phyloP scores from a whole-genome alignment of 352 stramenopile species.

The Phytophthora gonapodyides region DNA sequence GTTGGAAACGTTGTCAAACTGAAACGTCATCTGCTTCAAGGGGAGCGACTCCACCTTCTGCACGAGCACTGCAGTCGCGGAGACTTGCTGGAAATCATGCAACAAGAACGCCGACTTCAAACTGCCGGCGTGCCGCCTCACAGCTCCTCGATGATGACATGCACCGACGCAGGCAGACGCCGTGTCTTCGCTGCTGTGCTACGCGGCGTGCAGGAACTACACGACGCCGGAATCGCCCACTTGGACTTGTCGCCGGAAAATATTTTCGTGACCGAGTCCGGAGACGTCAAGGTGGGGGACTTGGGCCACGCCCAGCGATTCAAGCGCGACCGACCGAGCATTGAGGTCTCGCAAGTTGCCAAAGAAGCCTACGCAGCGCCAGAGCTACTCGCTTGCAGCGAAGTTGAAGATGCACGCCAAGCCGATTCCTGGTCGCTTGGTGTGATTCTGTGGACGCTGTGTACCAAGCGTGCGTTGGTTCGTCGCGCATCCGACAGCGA shows the following conservation, averaged over 20 bases:
- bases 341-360: conserved; percentile 39
- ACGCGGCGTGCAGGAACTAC: conserved; percentile 85
- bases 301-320: conserved; percentile 82
- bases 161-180: conserved; percentile 43
- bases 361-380: conserved; percentile 76
- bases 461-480: conserved; percentile 67
- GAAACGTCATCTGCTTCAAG: conserved; percentile 49
- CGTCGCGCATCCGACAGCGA: conserved; percentile 52
- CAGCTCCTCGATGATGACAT: conserved; percentile 37
- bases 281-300: conserved; percentile 87
- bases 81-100: conserved; percentile 62
- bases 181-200: conserved; percentile 76
- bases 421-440: conserved; percentile 76
- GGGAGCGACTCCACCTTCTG: conserved; percentile 60
- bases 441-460: conserved; percentile 69
- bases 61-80: conserved; percentile 71
- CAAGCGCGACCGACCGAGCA: conserved; percentile 24
- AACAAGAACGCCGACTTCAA: conserved; percentile 51
- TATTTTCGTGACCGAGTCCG: conserved; percentile 88
- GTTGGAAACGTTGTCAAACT: conserved; percentile 54
- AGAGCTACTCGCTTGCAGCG: conserved; percentile 45
- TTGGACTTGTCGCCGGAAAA: conserved; percentile 96
- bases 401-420: conserved; percentile 53
- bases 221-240: conserved; percentile 87
- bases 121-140: conserved; percentile 39